Evolutionary conservation across 352 stramenopile species (phyloP), one percentile per base, ranked within the genome.

Genomic region (Globisporangium sylvaticum): DNA sequence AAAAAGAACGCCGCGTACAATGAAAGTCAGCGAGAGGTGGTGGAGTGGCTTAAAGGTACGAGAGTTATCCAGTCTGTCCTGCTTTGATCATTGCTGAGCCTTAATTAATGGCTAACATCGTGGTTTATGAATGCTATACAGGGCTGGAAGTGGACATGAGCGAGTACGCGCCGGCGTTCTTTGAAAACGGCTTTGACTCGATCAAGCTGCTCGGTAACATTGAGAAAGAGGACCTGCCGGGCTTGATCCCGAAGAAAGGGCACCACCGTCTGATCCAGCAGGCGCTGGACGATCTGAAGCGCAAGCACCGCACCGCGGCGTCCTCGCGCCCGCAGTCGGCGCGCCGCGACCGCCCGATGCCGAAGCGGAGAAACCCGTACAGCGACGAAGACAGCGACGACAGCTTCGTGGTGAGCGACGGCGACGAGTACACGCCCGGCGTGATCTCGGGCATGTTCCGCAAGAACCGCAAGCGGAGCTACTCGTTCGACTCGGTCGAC

Each of bases 141-240:
- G 12, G 12, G 25, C 14, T 96, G 18, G 82, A 81, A 18, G 83
- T 92, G 7, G 84, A 94, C 64, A 96, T 96, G 88, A 93, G 84
- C 31, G 76, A 88, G 57, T 96, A 96, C 65, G 83, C 79, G n/a
- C 74, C 76, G 15, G 78, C 86, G 29, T 94, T 96, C 66, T 94
- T 96, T 48, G 88, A 94, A 56, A 94, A 96, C 59, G 86, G 88
- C 1, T 96, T 96, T 54, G 88, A 96, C 63, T 94, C 86, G 58
- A 88, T 96, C 63, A 92, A 96, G 69, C 71, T 94, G 27, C 71
- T 96, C 10, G 88, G 80, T 57, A 85, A 80, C 3, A 88, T 96
- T 29, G 84, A 91, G 65, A 77, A 89, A 27, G 72, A 72, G 1
- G 88, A 96, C 58, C 58, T 96, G 32, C 81, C 86, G 15, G 72